Evolutionary conservation across 2,329 filamentous ascomycete genomes (phyloP), one percentile per base, ranked within the genome.

Genomic region (Onygenales sp.): DNA sequence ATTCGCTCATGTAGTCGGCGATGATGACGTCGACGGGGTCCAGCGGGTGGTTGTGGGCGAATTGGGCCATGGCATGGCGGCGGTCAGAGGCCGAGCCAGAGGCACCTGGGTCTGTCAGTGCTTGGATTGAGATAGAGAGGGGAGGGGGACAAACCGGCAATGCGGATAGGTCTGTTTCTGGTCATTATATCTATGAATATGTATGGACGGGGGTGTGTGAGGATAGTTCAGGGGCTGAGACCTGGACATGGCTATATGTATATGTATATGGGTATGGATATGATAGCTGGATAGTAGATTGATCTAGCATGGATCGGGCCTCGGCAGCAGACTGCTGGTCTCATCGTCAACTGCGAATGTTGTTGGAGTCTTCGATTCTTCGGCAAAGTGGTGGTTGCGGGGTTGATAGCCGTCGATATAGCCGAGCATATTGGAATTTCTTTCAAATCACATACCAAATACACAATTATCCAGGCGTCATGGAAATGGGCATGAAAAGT

Each of bases 11-110:
- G 61, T 72, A 75, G 57, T 76, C 73, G 4, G 70, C 69, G 49
- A 74, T 73, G 45, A 75, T 73, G 4, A 75, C 70, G 61, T 76
- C 73, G 33, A 74, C 65, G 3, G 74, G 70, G 32, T 78, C 76
- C 11, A 67, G 66, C 6, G 67, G 62, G 47, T 70, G 59, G 52
- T 72, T 67, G 21, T 58, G 65, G 14, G 72, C 73, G 56, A 75
- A 72, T 33, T 69, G 65, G 31, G 68, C 63, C 46, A 75, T 70
- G 27, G 70, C 73, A 69, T 74, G 70, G 45, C 72, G 70, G 17
- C 73, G 70, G 60, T 75, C 72, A 21, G 71, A 72, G 14, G 67
- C 68, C 53, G 71, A 71, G 56, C 73, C 72, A n/a, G 71, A 74
- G 37, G 72, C 70, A 48, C 72, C 71, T 70, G 42, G 10, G n/a